A percentile compares a stretch with the other conserved stretches of the same genome.
Conservation (phyloP, 345 rosid species). For the Anacardium occidentale region DNA sequence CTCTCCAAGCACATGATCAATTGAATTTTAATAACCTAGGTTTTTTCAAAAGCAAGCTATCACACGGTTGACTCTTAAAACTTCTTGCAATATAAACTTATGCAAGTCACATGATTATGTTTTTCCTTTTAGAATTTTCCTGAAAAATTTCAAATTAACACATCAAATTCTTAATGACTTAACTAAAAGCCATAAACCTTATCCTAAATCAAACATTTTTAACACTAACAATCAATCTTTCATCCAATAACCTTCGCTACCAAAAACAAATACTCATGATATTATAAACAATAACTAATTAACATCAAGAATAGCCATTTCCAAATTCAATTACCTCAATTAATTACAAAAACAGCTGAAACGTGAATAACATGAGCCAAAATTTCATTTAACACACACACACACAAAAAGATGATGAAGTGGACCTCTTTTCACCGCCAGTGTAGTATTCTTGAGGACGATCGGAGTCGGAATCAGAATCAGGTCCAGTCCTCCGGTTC, state of each 20-base stretch:
- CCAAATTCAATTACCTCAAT: not conserved
- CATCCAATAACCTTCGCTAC: not conserved
- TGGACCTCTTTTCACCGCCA: constrained; percentile 95
- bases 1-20: not conserved
- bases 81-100: not conserved
- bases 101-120: not conserved
- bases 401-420: constrained; percentile 1
- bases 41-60: not conserved
- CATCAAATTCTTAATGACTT: not conserved
- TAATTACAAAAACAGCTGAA: too few species aligned
- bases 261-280: not conserved
- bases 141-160: not conserved
- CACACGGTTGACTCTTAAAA: not conserved
- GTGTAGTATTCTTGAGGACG: constrained; percentile 87
- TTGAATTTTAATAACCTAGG: not conserved
- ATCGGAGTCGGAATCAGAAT: constrained; percentile 83
- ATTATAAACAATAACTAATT: not conserved
- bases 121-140: not conserved
- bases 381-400: not conserved
- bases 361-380: not conserved
- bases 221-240: not conserved
- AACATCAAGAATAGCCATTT: not conserved
- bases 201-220: not conserved
- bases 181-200: not conserved
- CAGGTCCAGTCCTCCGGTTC: constrained; percentile 64